Evolutionary conservation across 805 yeast species (phyloP), one percentile per base, ranked within the genome.

Genomic region (Saccharomycopsis capsularis): DNA sequence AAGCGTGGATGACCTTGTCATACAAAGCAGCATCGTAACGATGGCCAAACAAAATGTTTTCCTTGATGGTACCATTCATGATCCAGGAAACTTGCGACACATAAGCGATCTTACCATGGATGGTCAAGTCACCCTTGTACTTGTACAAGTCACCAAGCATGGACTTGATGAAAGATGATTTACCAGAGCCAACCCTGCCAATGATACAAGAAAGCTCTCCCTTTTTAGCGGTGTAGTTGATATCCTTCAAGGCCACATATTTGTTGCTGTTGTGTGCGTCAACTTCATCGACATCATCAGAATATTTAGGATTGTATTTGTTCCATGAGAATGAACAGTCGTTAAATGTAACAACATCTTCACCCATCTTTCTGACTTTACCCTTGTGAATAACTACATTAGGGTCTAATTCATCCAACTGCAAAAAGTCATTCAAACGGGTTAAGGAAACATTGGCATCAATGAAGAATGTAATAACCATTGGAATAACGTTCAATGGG

Each of bases 11-110:
- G 0, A 95, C 91, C 56, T 74, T 75, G 30, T 82, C 76, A 66
- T 93, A 93, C 59, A 90, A 90, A 2, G 73, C 83, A 11, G 83
- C 76, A 59, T 93, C 97, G 62, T 70, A 86, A 57, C 74, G 81
- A 61, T 82, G 87, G 19, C 99, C 99, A 67, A 93, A 93, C 46
- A 89, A 64, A 60, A 93, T 86, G 61, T 93, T 93, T 27, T 93
- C 97, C 57, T 78, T 83, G 3, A 93, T 91, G 2, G 95, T 74
- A 32, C 95, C 98, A 62, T 93, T 93, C 85, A 89, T 84, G 55
- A 93, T 89, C 99, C 99, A 93, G 1, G 99, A 95, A 36, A 85
- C 81, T 66, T 90, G 98, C 2, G 95, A 81, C 38, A 85, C 95
- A 63, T 90, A 91, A 0, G 97, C 97, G 32, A 86, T 71, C 42